phyloP scores from a whole-genome alignment of 441 rosid species.

The Arabidopsis lyrata region DNA sequence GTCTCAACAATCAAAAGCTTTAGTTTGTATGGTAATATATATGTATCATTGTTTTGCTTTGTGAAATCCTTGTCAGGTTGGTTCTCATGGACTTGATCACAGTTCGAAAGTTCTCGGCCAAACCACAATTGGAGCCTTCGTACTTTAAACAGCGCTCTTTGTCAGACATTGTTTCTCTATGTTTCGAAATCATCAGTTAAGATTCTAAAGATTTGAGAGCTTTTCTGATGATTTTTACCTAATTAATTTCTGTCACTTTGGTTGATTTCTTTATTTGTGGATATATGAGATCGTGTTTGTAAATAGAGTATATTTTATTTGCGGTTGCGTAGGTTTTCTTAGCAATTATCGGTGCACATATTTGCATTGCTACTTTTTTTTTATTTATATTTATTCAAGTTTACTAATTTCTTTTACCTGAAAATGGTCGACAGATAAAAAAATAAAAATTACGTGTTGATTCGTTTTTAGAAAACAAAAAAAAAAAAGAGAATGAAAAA shows the following conservation, averaged over 20 bases:
- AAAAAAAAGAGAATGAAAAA: not conserved
- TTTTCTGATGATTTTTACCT: constrained; percentile 4
- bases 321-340: constrained; percentile 1
- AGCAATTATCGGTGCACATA: not conserved
- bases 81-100: constrained; percentile 92
- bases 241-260: constrained; percentile 10
- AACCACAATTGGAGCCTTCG: constrained; percentile 66
- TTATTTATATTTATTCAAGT: not conserved
- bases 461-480: not conserved
- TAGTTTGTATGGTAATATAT: constrained; percentile 13
- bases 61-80: constrained; percentile 59
- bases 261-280: constrained; percentile 38
- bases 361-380: not conserved
- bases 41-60: constrained; percentile 12
- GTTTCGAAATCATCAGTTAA: constrained; percentile 17
- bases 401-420: not conserved
- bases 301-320: constrained; percentile 28
- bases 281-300: constrained; percentile 16
- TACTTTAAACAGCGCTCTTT: constrained; percentile 33
- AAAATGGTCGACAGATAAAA: not conserved
- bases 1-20: constrained; percentile 22
- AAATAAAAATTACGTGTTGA: not conserved
- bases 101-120: constrained; percentile 82
- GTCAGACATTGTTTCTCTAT: constrained; percentile 14
- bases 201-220: constrained; percentile 18